These are phyloP conservation scores for Annulohypoxylon stygium DNA, from an alignment of 495 filamentous ascomycete genomes.

Conservation along the genomic window DNA sequence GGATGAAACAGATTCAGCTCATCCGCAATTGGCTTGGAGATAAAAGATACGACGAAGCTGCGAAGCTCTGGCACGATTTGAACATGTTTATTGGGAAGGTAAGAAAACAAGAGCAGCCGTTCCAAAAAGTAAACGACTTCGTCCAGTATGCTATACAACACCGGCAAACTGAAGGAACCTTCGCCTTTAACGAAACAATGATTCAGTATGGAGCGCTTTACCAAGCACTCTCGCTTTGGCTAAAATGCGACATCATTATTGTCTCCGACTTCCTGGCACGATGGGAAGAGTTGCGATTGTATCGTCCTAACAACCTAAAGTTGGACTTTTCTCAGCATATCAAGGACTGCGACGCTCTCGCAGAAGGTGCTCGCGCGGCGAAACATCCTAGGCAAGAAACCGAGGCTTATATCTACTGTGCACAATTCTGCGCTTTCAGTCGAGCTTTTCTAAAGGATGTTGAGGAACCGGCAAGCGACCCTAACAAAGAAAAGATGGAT, in stretches of 20 bases:
- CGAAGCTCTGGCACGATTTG: constrained; percentile 58
- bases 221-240: constrained; percentile 63
- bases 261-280: constrained; percentile 67
- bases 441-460: constrained; percentile 9
- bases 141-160: constrained; percentile 64
- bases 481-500: neutral
- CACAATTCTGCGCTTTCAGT: constrained; percentile 49
- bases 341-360: constrained; percentile 54
- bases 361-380: constrained; percentile 39
- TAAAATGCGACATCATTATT: constrained; percentile 69
- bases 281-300: constrained; percentile 25
- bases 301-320: constrained; percentile 26
- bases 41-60: constrained; percentile 56
- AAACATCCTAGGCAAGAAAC: constrained; percentile 48
- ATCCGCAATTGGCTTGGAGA: constrained; percentile 46
- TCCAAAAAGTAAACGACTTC: constrained; percentile 66
- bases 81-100: constrained; percentile 60
- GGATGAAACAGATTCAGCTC: constrained; percentile 38
- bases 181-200: constrained; percentile 59
- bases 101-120: constrained; percentile 70
- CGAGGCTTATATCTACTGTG: constrained; percentile 55
- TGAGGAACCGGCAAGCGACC: neutral
- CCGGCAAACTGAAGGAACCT: constrained; percentile 52
- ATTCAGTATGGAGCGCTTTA: constrained; percentile 64
- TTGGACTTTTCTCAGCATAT: constrained; percentile 58